phyloP scores from a whole-genome alignment of 768 basidiomycete genomes.

The Lentinula sp. region DNA sequence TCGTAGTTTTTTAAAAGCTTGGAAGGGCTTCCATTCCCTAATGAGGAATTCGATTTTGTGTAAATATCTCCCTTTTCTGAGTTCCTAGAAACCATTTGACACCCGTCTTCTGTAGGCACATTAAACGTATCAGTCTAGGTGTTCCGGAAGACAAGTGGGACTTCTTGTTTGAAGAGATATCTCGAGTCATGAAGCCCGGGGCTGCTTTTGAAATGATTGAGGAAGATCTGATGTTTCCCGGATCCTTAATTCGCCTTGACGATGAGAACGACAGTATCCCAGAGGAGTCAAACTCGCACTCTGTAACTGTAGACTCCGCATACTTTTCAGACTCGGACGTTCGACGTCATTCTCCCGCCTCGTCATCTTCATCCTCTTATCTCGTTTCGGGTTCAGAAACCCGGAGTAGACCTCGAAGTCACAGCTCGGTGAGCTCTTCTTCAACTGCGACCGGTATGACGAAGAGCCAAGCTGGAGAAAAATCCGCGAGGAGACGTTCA shows the following conservation, averaged over 20 bases:
- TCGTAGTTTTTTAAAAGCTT: conserved; percentile 33
- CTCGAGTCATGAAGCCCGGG: conserved; percentile 67
- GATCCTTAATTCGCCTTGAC: conserved; percentile 24
- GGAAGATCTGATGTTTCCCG: conserved; percentile 71
- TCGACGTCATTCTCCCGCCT: background rate
- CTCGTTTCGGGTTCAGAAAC: background rate
- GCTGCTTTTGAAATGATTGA: conserved; percentile 74
- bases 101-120: conserved; percentile 35
- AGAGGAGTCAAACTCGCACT: background rate
- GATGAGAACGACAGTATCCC: conserved; percentile 15
- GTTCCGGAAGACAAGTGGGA: conserved; percentile 83
- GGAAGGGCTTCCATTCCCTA: conserved; percentile 61
- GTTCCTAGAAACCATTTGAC: background rate
- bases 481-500: background rate
- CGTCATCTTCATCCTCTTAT: background rate
- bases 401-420: background rate
- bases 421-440: background rate
- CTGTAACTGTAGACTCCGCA: background rate
- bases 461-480: background rate
- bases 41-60: conserved; percentile 76
- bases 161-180: conserved; percentile 58
- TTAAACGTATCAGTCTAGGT: conserved; percentile 66
- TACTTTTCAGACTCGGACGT: background rate
- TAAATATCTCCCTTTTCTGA: conserved; percentile 26
- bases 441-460: background rate